Conservation (phyloP, 352 stramenopile species). For the Halophytophthora polymorphica region DNA sequence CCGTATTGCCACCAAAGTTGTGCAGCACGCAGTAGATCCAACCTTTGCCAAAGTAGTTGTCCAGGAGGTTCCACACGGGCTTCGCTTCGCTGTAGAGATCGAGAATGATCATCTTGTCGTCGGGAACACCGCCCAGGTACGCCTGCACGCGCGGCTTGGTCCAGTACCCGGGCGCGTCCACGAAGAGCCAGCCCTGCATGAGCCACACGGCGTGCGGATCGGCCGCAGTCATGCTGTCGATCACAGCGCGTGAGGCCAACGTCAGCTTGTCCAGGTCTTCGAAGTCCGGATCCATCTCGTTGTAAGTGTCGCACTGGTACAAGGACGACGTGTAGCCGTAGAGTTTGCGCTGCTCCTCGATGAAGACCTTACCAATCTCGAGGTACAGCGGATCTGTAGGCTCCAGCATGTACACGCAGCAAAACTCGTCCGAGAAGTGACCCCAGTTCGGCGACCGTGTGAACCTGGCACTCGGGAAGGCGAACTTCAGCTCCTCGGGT, state of each 20-base stretch:
- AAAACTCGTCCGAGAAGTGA: constrained; percentile 76
- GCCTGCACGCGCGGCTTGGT: constrained; percentile 54
- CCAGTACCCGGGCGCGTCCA: constrained; percentile 58
- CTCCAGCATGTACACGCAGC: constrained; percentile 83
- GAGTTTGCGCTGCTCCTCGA: constrained; percentile 57
- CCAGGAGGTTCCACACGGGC: constrained; percentile 68
- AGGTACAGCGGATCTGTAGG: constrained; percentile 78
- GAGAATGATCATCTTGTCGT: constrained; percentile 75
- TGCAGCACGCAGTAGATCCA: constrained; percentile 86
- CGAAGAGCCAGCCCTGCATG: constrained; percentile 82
- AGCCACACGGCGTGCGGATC: constrained; percentile 81
- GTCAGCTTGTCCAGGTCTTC: constrained; percentile 44
- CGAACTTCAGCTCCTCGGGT: constrained; percentile 69
- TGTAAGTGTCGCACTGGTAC: constrained; percentile 83
- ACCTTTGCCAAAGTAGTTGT: constrained; percentile 79
- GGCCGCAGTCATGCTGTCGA: constrained; percentile 63
- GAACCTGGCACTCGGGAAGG: constrained; percentile 79
- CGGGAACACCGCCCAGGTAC: constrained; percentile 48
- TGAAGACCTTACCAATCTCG: constrained; percentile 75
- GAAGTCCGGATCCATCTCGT: constrained; percentile 78
- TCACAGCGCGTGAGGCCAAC: constrained; percentile 60
- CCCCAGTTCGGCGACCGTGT: constrained; percentile 77
- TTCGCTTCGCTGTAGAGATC: constrained; percentile 79
- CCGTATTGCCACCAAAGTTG: constrained; percentile 81
- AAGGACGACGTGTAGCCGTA: constrained; percentile 75